These are phyloP conservation scores for Xylariaceae sp. DNA, from an alignment of 2,329 filamentous ascomycete species.

Conservation along the genomic window DNA sequence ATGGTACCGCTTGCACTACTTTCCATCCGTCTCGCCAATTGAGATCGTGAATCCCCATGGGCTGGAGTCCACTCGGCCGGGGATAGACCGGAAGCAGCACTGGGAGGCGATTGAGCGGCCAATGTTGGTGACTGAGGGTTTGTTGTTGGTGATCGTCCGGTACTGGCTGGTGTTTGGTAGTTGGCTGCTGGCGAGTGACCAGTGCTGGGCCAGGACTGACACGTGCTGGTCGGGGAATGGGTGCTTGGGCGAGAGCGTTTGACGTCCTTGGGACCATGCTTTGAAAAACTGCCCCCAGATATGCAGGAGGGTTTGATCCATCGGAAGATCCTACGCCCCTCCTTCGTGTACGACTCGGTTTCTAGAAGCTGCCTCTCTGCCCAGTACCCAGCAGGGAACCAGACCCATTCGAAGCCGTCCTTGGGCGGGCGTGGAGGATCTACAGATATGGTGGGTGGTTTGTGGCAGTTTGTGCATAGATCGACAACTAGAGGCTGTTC, in stretches of 20 bases:
- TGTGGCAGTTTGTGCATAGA: no score
- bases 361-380: constrained; percentile 55
- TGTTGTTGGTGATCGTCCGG: no score
- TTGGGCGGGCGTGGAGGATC: constrained; percentile 55
- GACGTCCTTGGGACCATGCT: no score
- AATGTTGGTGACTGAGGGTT: constrained; percentile 15
- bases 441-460: constrained; percentile 27
- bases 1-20: constrained; percentile 13
- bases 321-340: constrained; percentile 36
- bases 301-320: constrained; percentile 37
- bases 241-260: no score
- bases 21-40: constrained; percentile 1
- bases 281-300: no score
- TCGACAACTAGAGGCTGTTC: no score
- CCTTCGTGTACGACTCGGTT: constrained; percentile 25
- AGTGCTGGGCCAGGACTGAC: no score
- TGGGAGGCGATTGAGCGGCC: constrained; percentile 11
- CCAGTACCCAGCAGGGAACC: constrained; percentile 61
- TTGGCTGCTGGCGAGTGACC: no score
- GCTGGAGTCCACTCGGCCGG: constrained; percentile 1
- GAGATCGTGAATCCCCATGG: not conserved
- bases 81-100: not conserved
- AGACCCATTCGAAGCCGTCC: constrained; percentile 57
- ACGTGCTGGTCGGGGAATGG: no score
- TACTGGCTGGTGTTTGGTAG: no score